These are phyloP conservation scores for Solanum arcanum DNA, from an alignment of 257 asterid species.

Conservation along the genomic window DNA sequence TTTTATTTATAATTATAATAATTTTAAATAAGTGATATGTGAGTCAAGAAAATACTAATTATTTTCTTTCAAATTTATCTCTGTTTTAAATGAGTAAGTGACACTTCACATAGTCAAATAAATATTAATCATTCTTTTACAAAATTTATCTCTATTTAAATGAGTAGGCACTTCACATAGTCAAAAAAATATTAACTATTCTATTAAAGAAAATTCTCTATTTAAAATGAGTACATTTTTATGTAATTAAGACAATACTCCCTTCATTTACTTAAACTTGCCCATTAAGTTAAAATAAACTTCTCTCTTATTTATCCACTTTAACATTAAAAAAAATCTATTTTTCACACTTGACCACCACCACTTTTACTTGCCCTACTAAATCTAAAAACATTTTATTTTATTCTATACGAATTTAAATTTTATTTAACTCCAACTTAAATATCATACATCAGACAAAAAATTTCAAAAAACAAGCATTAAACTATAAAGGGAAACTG, in stretches of 20 bases:
- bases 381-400: neutral
- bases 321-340: too few relatives aligned
- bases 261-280: neutral
- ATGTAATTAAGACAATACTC: neutral
- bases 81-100: neutral
- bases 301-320: neutral
- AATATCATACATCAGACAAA: fast-evolving
- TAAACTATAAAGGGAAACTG: neutral
- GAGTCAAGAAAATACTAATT: neutral
- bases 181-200: too few relatives aligned
- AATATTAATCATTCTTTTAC: neutral
- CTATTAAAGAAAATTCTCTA: too few relatives aligned
- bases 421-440: neutral
- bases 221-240: neutral
- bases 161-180: neutral
- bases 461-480: neutral
- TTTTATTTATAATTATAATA: neutral
- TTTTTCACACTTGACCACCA: neutral
- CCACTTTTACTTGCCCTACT: neutral
- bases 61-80: neutral
- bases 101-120: neutral
- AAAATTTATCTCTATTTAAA: neutral
- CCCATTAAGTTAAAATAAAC: neutral
- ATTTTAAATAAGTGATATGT: neutral
- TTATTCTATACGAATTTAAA: neutral